Evolutionary conservation across 129 eudicot genomes (phyloP), one percentile per base, ranked within the genome.

Genomic region (Helichrysum umbraculigerum): DNA sequence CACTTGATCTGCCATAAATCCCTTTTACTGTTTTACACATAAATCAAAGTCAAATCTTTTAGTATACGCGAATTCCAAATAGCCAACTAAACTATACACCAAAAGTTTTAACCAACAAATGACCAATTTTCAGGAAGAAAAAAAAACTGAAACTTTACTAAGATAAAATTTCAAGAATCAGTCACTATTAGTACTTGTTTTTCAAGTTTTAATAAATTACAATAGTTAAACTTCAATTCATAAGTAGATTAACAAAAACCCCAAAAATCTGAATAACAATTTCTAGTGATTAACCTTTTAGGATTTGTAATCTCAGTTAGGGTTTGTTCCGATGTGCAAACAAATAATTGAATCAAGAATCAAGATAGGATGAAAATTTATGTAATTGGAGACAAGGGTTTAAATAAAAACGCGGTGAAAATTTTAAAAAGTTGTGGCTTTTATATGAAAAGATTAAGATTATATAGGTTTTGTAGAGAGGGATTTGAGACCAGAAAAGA

Each of bases 1-100:
- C 39, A 78, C 88, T 78, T 88, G 96, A 71, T 90, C 96, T 22
- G 96, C 98, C 98, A 80, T 80, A 8, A 33, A 39, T 64, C 59
- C 66, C 60, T 47, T 28, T 11, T 32, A 14, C 47, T 67, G 39
- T 39, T 73, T 51, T 76, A 72, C 78, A 30, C 33, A 25, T 0
- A 35, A 35, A 68, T 16, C 35, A 39, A 51, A 47, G 28, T 64
- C 37, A 47, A 64, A 42, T 30, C 2, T 6, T 64, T 51, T 5
- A 32, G 14, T 5, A 47, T 30, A 51, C 37, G 1, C 70, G 21
- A 39, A 3, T 44, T n/a, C 65, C 15, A 66, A 21, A 73, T 39
- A 17, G 6, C 7, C 25, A 56, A 56, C 25, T 16, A 56, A 56
- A 56, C 22, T 17, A 17, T 1, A 1, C 22, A 17, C 61, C 10